Conservation (phyloP, 768 basidiomycete genomes). For the Trametes coccinea region DNA sequence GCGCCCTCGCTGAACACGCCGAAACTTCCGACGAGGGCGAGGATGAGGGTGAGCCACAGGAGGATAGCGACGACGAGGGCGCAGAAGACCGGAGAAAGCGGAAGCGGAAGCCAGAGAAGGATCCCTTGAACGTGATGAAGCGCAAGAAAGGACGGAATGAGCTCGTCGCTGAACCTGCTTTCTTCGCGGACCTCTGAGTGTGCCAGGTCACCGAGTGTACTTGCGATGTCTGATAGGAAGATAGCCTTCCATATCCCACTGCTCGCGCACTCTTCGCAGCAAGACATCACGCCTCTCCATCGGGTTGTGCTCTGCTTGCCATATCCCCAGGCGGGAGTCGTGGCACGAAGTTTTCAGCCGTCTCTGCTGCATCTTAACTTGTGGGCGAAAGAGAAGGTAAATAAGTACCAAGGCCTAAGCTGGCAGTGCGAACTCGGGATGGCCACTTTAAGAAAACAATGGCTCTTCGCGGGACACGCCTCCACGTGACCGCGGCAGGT, state of each 20-base stretch:
- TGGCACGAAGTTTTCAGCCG: no score
- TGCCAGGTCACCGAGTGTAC: no score
- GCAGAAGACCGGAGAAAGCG: constrained; percentile 45
- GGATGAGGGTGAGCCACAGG: constrained; percentile 17
- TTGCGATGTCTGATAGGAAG: background rate
- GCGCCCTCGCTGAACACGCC: constrained; percentile 26
- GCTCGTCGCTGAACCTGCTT: constrained; percentile 56
- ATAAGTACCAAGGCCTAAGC: no score
- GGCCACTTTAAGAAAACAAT: no score
- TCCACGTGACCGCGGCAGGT: constrained; percentile 13
- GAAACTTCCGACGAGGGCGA: constrained; percentile 20
- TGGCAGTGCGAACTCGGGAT: no score
- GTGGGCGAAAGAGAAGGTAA: no score
- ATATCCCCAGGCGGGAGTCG: no score
- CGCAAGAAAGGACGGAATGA: constrained; percentile 63
- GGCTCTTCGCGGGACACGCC: background rate
- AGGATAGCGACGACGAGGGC: constrained; percentile 27
- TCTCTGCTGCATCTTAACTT: no score
- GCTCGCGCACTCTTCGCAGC: no score
- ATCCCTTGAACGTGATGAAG: constrained; percentile 44
- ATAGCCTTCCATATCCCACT: background rate
- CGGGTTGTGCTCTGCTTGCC: no score
- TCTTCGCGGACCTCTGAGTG: constrained; percentile 63
- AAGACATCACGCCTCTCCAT: no score
- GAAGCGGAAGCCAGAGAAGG: constrained; percentile 56